Evolutionary conservation across 208 protist genomes (phyloP), one percentile per base, ranked within the genome.

Genomic region (Phytomonas francai): DNA sequence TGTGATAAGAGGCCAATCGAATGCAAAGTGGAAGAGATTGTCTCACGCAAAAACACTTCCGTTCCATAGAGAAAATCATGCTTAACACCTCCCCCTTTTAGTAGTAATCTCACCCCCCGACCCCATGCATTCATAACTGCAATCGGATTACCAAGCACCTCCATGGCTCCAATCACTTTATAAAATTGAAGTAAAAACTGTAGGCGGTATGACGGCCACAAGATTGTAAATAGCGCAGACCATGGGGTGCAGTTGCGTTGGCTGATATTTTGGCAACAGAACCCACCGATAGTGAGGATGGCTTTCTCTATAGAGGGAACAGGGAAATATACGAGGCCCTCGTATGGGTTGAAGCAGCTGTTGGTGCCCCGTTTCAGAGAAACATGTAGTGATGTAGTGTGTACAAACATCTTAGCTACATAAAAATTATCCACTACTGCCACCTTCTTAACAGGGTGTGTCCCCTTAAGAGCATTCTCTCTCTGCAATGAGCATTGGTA

Each of bases 111-210:
- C 29, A 94, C 67, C 0, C 89, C 89, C 29, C 77, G 79, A 14
- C 75, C 74, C 76, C 73, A 87, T 33, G 83, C 78, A 25, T 76
- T 76, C 30, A 87, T 64, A 12, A 94, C 65, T 11, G 78, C 79
- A 4, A 87, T 60, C 11, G 89, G 89, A 68, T 94, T 94, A 29
- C 89, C 86, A 0, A 92, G 67, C 27, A 81, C 58, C 67, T 92
- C 86, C 28, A 94, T 68, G 7, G 84, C 89, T 34, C 86, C 89
- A 36, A 94, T 25, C 28, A 94, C 75, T 65, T 89, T 88, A 66
- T 83, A 90, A 30, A 79, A 65, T 71, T 94, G 89, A 64, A 91
- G 54, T n/a, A 89, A 32, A 58, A 92, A 39, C 67, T 85, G 86
- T 0, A 70, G 80, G 30, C 80, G 73, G 70, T 92, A 94, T 3